phyloP scores from a whole-genome alignment of 164 flowering plant species.

The Kingdonia uniflora region DNA sequence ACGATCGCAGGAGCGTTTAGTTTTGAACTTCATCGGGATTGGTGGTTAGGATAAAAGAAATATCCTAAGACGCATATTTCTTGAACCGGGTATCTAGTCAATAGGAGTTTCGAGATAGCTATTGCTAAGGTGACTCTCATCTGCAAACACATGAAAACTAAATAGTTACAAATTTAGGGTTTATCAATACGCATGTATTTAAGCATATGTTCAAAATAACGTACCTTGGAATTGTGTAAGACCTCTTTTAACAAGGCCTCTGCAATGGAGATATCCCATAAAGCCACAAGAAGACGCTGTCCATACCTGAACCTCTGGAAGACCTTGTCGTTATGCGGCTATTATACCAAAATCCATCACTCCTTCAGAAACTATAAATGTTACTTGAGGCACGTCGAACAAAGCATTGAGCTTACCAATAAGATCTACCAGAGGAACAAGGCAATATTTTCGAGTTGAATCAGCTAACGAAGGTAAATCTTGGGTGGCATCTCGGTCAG shows the following conservation, averaged over 20 bases:
- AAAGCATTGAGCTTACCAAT: conserved; percentile 16
- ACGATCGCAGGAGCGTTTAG: conserved; percentile 11
- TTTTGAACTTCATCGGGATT: conserved; percentile 10
- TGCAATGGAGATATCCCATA: no score
- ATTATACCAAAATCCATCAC: conserved; percentile 26
- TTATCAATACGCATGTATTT: no score
- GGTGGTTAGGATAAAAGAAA: conserved; percentile 20
- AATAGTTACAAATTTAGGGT: no score
- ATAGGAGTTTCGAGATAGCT: no score
- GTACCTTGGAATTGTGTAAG: no score
- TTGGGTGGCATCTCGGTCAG: conserved; percentile 38
- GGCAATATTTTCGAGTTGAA: conserved; percentile 16
- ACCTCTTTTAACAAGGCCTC: no score
- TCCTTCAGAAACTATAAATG: conserved; percentile 33
- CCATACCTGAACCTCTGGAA: no score
- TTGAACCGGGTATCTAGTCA: no score
- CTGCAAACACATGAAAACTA: no score
- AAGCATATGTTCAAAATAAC: no score
- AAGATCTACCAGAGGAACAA: conserved; percentile 20
- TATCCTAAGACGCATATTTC: conserved; percentile 19
- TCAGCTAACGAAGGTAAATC: not conserved
- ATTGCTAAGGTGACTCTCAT: no score
- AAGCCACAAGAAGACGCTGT: no score
- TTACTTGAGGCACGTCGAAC: conserved; percentile 22
- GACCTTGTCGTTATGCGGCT: not conserved